These are phyloP conservation scores for Monosporascus sp. DNA, from an alignment of 2,329 filamentous ascomycete species.

Conservation along the genomic window DNA sequence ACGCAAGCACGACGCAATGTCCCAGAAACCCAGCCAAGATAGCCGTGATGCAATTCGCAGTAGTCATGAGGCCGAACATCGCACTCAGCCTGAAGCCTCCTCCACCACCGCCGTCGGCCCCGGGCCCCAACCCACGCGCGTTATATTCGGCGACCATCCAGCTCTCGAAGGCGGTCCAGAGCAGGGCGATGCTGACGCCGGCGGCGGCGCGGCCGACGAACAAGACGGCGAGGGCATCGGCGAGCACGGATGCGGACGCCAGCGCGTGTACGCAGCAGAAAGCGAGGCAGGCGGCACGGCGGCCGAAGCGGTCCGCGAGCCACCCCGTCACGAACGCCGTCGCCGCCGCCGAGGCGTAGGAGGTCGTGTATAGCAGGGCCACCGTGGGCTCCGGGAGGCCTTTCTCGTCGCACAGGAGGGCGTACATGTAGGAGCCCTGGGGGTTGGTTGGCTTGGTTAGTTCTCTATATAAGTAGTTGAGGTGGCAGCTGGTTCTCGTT, in stretches of 20 bases:
- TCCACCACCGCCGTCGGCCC: slow-evolving; percentile 9
- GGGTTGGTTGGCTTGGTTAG: neutral
- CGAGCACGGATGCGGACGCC: slow-evolving; percentile 45
- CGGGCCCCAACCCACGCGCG: slow-evolving; percentile 33
- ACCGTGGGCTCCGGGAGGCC: slow-evolving; percentile 24
- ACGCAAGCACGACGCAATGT: slow-evolving; percentile 40
- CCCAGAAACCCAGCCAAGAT: slow-evolving; percentile 45
- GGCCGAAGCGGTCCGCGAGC: slow-evolving; percentile 44
- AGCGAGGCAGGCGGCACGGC: slow-evolving; percentile 45
- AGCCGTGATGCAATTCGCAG: slow-evolving; percentile 46
- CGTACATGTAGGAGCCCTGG: slow-evolving; percentile 25
- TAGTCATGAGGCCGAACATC: slow-evolving; percentile 47
- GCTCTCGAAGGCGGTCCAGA: slow-evolving; percentile 56
- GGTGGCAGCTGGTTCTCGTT: too few relatives aligned
- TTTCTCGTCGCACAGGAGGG: slow-evolving; percentile 27
- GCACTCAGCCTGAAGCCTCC: slow-evolving; percentile 32
- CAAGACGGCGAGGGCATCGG: slow-evolving; percentile 33
- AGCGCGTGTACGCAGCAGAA: slow-evolving; percentile 50
- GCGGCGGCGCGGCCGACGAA: slow-evolving; percentile 49
- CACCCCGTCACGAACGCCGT: slow-evolving; percentile 41
- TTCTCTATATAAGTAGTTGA: neutral
- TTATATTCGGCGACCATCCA: slow-evolving; percentile 57
- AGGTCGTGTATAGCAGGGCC: slow-evolving; percentile 35
- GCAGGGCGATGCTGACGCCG: slow-evolving; percentile 49
- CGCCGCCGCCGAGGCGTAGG: slow-evolving; percentile 40